Base-by-base conservation (phyloP, 176 grass and related monocot species). In the Puccinellia tenuiflora region DNA sequence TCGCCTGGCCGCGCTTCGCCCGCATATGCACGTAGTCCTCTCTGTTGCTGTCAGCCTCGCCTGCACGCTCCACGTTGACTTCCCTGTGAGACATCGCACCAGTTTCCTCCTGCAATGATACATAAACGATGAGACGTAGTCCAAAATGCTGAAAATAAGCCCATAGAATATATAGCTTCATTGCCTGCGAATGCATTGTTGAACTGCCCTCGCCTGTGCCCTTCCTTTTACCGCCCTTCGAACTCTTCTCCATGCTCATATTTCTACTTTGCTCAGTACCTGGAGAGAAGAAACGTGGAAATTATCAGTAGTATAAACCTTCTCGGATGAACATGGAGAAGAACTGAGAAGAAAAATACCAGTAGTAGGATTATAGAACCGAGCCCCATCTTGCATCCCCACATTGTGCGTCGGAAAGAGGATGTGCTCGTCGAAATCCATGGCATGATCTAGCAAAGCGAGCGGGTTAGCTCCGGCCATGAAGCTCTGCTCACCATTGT, bases 1-100 rank as follows among this genome's bases (percentile, higher is more conserved):
- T 95, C 17, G 96, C 92, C 83, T 98, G 96, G 76, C 96, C 96
- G 29, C 91, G 83, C 83, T 98, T 98, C 77, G 96, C 96, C 46
- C 96, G 78, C 22, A 98, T 63, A 81, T 95, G 93, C 81, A 94
- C 89, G 54, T 86, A 89, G 65, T 91, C 76, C 51, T 89, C 86
- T 82, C 55, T 59, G 40, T 75, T 83, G 53, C 30, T 31, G n/a
- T 79, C 75, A 61, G 68, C 70, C 79, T 71, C 81, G 30, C 77
- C 46, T 52, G 12, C 71, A 29, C 37, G 46, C 60, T 85, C 85
- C 48, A 78, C 60, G 87, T 74, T 76, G 73, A 84, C 61, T 51
- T 90, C 87, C 81, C 45, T 82, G 37, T 47, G 54, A 89, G 69
- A 30, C 70, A 75, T 83, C 30, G 25, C 68, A 6, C 67, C 81